Percentiles rank a stretch among this genome's conserved stretches.
These are phyloP conservation scores for California macrophylla DNA, from an alignment of 441 rosid genomes.

Conservation along the genomic window DNA sequence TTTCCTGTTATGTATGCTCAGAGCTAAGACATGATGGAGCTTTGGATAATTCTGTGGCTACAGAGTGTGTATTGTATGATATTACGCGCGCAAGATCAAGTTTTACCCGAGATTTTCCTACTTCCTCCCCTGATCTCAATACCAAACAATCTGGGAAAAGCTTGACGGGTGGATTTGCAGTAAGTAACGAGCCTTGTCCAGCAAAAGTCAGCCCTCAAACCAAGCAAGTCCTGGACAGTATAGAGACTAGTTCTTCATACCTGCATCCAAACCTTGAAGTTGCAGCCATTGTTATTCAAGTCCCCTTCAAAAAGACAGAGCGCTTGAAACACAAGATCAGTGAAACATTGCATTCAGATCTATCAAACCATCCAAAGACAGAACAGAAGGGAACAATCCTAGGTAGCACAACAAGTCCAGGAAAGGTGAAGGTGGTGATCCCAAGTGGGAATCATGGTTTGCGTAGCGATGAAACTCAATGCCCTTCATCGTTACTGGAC, in stretches of 20 bases:
- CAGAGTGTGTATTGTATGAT: conserved; percentile 74
- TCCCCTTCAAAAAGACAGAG: conserved; percentile 63
- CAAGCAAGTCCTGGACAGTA: conserved; percentile 26
- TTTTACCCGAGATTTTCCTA: conserved; percentile 23
- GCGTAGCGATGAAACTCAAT: conserved; percentile 38
- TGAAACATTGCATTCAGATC: conserved; percentile 32
- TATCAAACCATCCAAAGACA: conserved; percentile 37
- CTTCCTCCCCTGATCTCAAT: conserved; percentile 20
- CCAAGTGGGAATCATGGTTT: conserved; percentile 77
- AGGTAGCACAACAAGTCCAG: conserved; percentile 27
- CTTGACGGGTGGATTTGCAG: too few species aligned
- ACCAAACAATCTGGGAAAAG: not conserved
- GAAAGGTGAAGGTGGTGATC: conserved; percentile 51
- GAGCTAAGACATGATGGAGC: conserved; percentile 39
- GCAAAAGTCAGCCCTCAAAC: conserved; percentile 31
- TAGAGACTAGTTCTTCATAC: conserved; percentile 31
- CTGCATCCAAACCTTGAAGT: conserved; percentile 61
- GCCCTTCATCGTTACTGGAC: conserved; percentile 69
- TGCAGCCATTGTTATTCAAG: conserved; percentile 60
- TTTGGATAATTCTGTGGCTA: conserved; percentile 45
- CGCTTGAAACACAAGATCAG: conserved; percentile 37
- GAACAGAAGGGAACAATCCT: conserved; percentile 31
- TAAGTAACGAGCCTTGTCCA: not conserved
- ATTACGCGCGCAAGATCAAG: conserved; percentile 43
- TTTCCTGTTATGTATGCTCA: conserved; percentile 52